A percentile compares a stretch with the other conserved stretches of the same genome.
phyloP scores from a whole-genome alignment of 2,329 filamentous ascomycete genomes.

The Fusarium hainanense region DNA sequence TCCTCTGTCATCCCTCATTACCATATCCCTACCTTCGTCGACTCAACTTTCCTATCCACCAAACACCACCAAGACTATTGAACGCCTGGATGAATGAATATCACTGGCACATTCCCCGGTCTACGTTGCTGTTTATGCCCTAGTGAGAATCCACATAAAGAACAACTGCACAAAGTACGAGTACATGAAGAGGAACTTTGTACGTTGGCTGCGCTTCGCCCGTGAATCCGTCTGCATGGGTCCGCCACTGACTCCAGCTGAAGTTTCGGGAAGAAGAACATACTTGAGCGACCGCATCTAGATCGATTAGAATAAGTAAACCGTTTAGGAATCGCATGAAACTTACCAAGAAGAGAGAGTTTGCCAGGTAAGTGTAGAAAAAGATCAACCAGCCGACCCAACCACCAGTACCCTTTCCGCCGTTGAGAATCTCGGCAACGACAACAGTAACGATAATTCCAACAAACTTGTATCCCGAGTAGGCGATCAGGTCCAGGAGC shows the following conservation, averaged over 20 bases:
- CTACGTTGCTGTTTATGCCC: constrained; percentile 49
- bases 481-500: constrained; percentile 91
- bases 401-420: constrained; percentile 83
- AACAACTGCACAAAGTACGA: constrained; percentile 93
- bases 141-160: constrained; percentile 85
- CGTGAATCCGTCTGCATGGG: constrained; percentile 79
- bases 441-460: constrained; percentile 92
- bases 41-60: constrained; percentile 1
- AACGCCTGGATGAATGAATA: constrained; percentile 2
- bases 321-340: background rate
- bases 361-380: constrained; percentile 90
- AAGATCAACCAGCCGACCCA: constrained; percentile 93
- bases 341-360: constrained; percentile 92
- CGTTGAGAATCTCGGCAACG: constrained; percentile 80
- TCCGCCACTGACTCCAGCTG: constrained; percentile 71
- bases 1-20: constrained; percentile 32
- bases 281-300: constrained; percentile 96
- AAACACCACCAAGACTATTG: background rate
- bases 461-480: constrained; percentile 98
- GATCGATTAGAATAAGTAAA: constrained; percentile 22
- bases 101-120: background rate
- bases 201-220: constrained; percentile 86
- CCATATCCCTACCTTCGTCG: constrained; percentile 5
- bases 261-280: constrained; percentile 88
- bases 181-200: constrained; percentile 93